A percentile compares a stretch with the other conserved stretches of the same genome.
phyloP scores from a whole-genome alignment of 2,329 filamentous ascomycete genomes.

The Phialophora chinensis region DNA sequence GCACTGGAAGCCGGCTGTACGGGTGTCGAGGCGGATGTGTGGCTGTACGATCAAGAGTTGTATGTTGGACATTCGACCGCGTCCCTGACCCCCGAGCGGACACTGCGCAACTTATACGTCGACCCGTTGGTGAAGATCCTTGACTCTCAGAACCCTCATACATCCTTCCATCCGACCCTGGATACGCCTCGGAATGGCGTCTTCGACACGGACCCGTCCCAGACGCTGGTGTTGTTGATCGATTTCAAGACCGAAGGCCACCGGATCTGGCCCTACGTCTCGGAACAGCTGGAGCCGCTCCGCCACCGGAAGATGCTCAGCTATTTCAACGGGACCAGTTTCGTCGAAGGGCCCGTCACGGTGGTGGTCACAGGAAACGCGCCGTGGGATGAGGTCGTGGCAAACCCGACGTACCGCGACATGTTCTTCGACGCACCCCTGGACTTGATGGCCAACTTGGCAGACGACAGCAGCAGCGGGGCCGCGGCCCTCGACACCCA shows the following conservation, averaged over 20 bases:
- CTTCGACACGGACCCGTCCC: constrained; percentile 57
- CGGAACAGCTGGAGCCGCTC: constrained; percentile 53
- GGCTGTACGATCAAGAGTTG: constrained; percentile 60
- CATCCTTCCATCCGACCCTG: constrained; percentile 45
- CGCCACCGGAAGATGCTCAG: constrained; percentile 58
- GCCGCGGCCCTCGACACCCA: not conserved
- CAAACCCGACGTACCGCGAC: constrained; percentile 57
- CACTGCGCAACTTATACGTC: constrained; percentile 60
- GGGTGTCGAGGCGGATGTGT: constrained; percentile 64
- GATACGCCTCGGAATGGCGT: constrained; percentile 51
- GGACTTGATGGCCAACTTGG: constrained; percentile 44
- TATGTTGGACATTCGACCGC: constrained; percentile 61
- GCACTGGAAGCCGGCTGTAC: constrained; percentile 61
- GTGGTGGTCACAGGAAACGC: constrained; percentile 62
- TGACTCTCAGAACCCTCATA: constrained; percentile 56
- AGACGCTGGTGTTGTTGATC: constrained; percentile 59
- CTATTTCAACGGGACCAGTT: constrained; percentile 55
- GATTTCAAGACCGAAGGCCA: constrained; percentile 56
- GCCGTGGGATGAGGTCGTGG: constrained; percentile 55
- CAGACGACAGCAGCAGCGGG: not conserved
- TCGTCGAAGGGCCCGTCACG: constrained; percentile 56
- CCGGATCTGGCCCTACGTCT: constrained; percentile 47
- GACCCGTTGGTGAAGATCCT: constrained; percentile 58
- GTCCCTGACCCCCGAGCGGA: constrained; percentile 54
- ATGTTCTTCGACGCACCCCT: constrained; percentile 64